Evolutionary conservation across 208 protist species (phyloP).

Genomic region (Polymyxa betae): DNA sequence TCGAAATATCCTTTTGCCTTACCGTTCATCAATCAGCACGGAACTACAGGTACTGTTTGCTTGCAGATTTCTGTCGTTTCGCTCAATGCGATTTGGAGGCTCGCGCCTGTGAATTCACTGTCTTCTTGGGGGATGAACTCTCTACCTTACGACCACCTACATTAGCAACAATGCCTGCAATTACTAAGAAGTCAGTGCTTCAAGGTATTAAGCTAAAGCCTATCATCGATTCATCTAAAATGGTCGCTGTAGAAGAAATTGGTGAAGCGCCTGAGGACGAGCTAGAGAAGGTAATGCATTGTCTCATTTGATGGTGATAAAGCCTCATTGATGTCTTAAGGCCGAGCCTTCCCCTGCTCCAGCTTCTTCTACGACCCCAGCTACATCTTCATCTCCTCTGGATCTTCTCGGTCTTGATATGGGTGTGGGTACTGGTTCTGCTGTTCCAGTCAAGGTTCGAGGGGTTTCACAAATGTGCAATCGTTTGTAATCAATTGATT

Average conservation of each 20-base stretch:
- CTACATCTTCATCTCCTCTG: neutral
- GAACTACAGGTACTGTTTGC: constrained; percentile 44
- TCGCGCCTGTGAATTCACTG: constrained; percentile 49
- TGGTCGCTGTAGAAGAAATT: neutral
- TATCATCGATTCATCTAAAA: neutral
- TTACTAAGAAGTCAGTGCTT: neutral
- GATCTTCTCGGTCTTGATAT: constrained; percentile 27
- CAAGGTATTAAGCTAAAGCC: neutral
- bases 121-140: neutral
- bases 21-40: constrained; percentile 14
- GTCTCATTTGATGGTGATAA: neutral
- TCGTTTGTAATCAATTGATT: neutral
- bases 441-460: neutral
- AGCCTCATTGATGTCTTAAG: neutral
- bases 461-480: neutral
- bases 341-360: too few relatives aligned
- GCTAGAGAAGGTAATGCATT: neutral
- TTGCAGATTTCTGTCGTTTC: too few relatives aligned
- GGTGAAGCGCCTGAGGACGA: neutral
- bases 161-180: constrained; percentile 44
- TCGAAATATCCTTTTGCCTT: constrained; percentile 21
- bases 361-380: too few relatives aligned
- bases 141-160: neutral
- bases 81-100: constrained; percentile 20
- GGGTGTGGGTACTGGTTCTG: neutral